A percentile compares a stretch with the other conserved stretches of the same genome.
phyloP scores from a whole-genome alignment of 305 asterid species.

The Fraxinus nigra region DNA sequence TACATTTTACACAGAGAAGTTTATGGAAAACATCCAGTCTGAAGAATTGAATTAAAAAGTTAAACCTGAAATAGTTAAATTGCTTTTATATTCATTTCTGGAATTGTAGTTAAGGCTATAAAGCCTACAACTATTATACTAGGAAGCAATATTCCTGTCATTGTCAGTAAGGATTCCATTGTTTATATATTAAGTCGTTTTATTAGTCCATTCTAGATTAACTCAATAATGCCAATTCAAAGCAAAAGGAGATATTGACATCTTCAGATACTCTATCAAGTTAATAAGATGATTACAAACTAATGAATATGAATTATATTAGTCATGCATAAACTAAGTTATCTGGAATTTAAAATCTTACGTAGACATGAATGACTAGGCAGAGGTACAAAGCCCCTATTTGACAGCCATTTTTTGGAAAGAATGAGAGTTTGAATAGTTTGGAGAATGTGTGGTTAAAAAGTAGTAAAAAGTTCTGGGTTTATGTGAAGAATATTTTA shows the following conservation, averaged over 20 bases:
- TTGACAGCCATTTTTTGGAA: no score
- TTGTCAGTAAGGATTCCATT: neutral
- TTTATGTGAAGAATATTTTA: no score
- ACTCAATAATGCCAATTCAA: no score
- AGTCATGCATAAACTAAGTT: neutral
- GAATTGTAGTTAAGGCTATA: neutral
- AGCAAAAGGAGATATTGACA: neutral
- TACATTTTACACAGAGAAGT: neutral
- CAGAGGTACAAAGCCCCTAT: neutral
- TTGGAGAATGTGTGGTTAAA: no score
- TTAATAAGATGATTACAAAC: neutral
- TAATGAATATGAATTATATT: neutral
- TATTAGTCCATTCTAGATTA: neutral
- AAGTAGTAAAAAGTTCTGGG: no score
- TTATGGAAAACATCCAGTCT: neutral
- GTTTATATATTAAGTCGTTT: neutral
- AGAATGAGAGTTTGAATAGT: no score
- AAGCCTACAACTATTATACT: neutral
- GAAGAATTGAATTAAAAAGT: neutral
- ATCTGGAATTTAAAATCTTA: neutral
- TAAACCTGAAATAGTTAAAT: neutral
- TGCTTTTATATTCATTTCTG: neutral
- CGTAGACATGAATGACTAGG: neutral
- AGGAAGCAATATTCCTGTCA: neutral
- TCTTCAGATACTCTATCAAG: neutral